Evolutionary conservation across 345 rosid genomes (phyloP).

Genomic region (Carallia pectinifolia): DNA sequence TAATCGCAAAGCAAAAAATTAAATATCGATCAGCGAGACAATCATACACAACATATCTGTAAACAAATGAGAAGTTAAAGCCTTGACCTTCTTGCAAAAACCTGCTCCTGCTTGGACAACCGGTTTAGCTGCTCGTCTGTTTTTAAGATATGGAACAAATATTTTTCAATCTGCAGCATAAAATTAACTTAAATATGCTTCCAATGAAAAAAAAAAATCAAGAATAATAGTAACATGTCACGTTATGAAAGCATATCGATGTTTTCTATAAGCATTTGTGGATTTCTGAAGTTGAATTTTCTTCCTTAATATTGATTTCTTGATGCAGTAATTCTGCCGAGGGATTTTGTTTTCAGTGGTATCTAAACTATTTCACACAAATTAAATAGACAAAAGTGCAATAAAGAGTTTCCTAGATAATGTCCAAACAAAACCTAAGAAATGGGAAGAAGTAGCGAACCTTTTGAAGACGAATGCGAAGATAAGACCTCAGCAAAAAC

Average conservation of each 20-base stretch:
- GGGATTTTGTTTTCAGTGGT: too few species aligned
- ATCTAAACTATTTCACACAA: too few species aligned
- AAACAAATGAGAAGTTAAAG: slow-evolving; percentile 8
- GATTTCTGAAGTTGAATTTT: too few species aligned
- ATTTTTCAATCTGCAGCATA: slow-evolving; percentile 67
- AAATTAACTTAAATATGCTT: not conserved
- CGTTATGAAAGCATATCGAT: too few species aligned
- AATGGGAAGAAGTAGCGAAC: slow-evolving; percentile 31
- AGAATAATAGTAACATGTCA: slow-evolving; percentile 23
- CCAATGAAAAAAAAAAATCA: not conserved
- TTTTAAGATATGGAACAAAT: slow-evolving; percentile 58
- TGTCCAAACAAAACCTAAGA: too few species aligned
- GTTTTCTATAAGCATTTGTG: too few species aligned
- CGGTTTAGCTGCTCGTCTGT: slow-evolving; percentile 46
- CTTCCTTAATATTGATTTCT: too few species aligned
- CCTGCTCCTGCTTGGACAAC: slow-evolving; percentile 61
- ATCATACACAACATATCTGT: not conserved
- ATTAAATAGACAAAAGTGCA: too few species aligned
- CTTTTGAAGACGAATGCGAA: slow-evolving; percentile 83
- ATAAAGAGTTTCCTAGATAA: too few species aligned
- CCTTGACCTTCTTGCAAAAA: slow-evolving; percentile 59
- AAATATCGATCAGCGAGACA: not conserved
- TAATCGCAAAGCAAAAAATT: not conserved
- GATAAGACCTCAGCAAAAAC: slow-evolving; percentile 82
- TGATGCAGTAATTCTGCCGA: too few species aligned